These are phyloP conservation scores for Blastocladiella emersonii DNA, from an alignment of 371 early-diverging fungal genomes.

Conservation along the genomic window DNA sequence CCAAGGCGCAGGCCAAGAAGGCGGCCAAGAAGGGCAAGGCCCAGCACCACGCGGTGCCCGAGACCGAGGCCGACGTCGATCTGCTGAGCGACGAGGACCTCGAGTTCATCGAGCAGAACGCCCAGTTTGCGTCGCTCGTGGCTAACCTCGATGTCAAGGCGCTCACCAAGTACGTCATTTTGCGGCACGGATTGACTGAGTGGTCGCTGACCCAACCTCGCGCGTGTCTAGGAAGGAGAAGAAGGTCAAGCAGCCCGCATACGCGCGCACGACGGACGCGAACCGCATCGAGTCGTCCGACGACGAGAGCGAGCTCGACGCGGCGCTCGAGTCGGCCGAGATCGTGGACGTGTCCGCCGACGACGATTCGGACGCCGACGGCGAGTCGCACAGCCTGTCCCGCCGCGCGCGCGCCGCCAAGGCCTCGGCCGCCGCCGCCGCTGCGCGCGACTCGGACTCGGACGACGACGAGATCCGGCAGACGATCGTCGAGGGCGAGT, in stretches of 20 bases:
- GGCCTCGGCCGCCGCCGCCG: background rate
- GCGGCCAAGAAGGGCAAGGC: background rate
- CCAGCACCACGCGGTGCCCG: background rate
- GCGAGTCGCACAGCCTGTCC: no score
- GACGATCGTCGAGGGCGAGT: background rate
- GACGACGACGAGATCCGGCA: constrained; percentile 7
- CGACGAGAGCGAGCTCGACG: background rate
- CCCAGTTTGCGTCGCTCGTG: background rate
- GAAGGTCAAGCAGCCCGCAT: background rate
- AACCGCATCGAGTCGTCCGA: background rate
- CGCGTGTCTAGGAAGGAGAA: background rate
- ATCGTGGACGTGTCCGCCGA: background rate
- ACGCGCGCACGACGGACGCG: background rate
- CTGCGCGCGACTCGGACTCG: background rate
- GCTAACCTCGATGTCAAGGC: background rate
- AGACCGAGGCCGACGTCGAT: background rate
- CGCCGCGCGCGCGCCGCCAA: no score
- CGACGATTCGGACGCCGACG: background rate
- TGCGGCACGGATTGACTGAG: no score
- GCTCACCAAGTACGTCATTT: background rate
- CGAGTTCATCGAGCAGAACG: background rate
- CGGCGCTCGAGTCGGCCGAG: background rate
- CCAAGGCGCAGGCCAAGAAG: no score
- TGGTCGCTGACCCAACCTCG: no score
- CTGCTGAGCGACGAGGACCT: background rate